A percentile compares a stretch with the other conserved stretches of the same genome.
phyloP scores from a whole-genome alignment of 2,329 filamentous ascomycete genomes.

The Aspergillus arachidicola region DNA sequence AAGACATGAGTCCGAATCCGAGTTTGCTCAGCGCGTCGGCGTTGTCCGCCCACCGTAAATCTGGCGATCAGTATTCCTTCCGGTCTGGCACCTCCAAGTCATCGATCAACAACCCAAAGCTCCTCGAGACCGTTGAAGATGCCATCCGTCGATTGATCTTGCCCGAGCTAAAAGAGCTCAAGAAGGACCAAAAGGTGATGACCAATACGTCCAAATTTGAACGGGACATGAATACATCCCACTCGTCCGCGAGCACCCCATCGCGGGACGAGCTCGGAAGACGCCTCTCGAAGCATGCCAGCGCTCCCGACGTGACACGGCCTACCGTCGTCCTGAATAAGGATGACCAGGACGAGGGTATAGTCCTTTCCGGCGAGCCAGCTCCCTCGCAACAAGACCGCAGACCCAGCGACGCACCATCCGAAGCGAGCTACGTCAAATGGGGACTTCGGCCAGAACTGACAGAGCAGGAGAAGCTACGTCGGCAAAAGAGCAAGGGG shows the following conservation, averaged over 20 bases:
- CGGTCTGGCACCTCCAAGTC: conserved; percentile 64
- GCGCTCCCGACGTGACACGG: conserved; percentile 62
- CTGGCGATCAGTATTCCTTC: conserved; percentile 61
- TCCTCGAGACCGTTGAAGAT: conserved; percentile 90
- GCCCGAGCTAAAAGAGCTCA: conserved; percentile 87
- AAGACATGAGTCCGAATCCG: conserved; percentile 61
- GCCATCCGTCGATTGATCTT: conserved; percentile 87
- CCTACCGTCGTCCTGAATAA: conserved; percentile 64
- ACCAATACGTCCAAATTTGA: conserved; percentile 71
- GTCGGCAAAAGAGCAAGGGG: conserved; percentile 58
- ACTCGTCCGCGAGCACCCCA: conserved; percentile 58
- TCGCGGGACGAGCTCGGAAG: conserved; percentile 59
- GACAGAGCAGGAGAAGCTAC: conserved; percentile 54
- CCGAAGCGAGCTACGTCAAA: conserved; percentile 48
- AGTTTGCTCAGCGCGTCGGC: conserved; percentile 62
- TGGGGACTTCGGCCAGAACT: conserved; percentile 51
- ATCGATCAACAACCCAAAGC: conserved; percentile 87
- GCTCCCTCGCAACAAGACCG: conserved; percentile 57
- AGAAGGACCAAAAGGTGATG: conserved; percentile 82
- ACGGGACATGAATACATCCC: conserved; percentile 63
- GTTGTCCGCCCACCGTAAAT: conserved; percentile 56
- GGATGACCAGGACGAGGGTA: conserved; percentile 60
- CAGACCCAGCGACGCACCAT: conserved; percentile 51
- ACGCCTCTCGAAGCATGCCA: conserved; percentile 62
- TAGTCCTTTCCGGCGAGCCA: conserved; percentile 57